These are phyloP conservation scores for Trypanosomatidae sp. DNA, from an alignment of 208 protist species.

Conservation along the genomic window DNA sequence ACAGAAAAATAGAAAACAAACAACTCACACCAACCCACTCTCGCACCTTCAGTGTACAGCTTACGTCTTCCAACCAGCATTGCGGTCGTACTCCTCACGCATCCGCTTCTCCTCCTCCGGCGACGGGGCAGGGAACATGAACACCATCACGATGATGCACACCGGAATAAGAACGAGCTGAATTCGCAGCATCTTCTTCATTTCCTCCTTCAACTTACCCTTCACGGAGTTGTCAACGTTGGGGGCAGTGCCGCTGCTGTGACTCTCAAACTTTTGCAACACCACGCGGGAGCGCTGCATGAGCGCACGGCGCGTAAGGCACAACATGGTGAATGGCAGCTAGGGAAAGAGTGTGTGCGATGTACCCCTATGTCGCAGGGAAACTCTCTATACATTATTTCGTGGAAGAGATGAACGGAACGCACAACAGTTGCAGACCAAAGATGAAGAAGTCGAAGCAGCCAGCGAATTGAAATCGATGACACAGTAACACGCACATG, in stretches of 20 bases:
- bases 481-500: no score
- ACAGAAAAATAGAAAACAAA: no score
- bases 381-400: no score
- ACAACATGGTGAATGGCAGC: no score
- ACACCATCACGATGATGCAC: conserved; percentile 50
- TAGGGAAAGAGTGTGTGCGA: no score
- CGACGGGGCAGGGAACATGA: conserved; percentile 67
- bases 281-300: conserved; percentile 29
- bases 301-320: conserved; percentile 31
- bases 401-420: no score
- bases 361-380: no score
- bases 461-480: no score
- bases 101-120: conserved; percentile 68
- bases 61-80: conserved; percentile 90
- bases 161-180: conserved; percentile 79
- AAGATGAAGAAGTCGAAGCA: no score
- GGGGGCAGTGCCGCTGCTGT: conserved; percentile 24
- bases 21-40: no score
- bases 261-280: conserved; percentile 51
- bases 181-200: conserved; percentile 83
- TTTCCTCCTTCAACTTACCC: conserved; percentile 66
- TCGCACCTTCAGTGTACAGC: no score
- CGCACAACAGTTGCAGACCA: no score
- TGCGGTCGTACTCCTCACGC: conserved; percentile 77
- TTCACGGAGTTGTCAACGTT: conserved; percentile 48